These are phyloP conservation scores for Ophiostoma perfectum DNA, from an alignment of 2,329 filamentous ascomycete species.

Conservation along the genomic window DNA sequence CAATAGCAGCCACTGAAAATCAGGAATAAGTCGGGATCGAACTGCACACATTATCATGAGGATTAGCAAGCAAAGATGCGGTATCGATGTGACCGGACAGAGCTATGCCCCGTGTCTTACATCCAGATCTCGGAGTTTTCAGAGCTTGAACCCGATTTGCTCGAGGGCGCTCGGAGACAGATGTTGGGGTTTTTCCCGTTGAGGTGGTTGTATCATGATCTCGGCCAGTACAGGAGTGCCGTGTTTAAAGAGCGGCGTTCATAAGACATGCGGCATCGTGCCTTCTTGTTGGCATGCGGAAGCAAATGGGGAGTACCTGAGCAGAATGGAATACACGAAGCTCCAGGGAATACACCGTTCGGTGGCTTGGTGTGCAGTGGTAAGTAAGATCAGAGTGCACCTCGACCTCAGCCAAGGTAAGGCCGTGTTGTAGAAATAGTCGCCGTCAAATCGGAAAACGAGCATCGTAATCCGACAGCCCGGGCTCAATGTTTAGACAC, in stretches of 20 bases:
- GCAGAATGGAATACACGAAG: too few species aligned
- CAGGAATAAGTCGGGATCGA: constrained; percentile 20
- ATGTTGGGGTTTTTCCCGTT: too few species aligned
- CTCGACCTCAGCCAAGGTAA: neutral
- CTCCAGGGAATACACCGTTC: too few species aligned
- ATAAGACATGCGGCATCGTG: too few species aligned
- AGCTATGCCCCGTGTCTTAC: neutral
- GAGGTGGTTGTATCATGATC: too few species aligned
- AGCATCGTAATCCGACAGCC: neutral
- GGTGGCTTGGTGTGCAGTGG: too few species aligned
- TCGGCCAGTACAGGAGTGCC: too few species aligned
- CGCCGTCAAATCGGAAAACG: constrained; percentile 11
- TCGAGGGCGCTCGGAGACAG: too few species aligned
- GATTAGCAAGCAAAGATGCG: neutral
- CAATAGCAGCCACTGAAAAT: constrained; percentile 15
- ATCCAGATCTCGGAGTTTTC: neutral
- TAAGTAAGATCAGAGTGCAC: too few species aligned
- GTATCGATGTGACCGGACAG: neutral
- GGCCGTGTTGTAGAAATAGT: neutral
- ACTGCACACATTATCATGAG: neutral
- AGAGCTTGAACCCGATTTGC: neutral
- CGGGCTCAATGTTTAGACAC: neutral
- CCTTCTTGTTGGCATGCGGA: too few species aligned
- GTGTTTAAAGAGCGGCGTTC: too few species aligned
- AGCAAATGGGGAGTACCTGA: too few species aligned